Percentiles rank a stretch among this genome's conserved stretches.
phyloP scores from a whole-genome alignment of 768 basidiomycete genomes.

The Neoboletus magnificus region DNA sequence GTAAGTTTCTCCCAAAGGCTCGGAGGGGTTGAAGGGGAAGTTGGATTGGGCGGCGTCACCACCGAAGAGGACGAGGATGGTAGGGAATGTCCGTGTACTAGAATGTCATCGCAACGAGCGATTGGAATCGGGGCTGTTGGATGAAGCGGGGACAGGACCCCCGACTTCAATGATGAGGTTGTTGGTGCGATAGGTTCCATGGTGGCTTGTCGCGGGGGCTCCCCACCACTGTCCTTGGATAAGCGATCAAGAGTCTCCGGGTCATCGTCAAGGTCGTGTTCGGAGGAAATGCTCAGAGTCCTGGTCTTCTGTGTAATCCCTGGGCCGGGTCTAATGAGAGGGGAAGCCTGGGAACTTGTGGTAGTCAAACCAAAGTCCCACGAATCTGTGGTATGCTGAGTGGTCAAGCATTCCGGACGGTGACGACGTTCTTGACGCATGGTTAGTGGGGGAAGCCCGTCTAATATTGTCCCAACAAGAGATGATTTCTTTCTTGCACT shows the following conservation, averaged over 20 bases:
- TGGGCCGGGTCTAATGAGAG: constrained; percentile 4
- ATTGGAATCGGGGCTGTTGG: constrained; percentile 8
- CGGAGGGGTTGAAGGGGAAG: constrained; percentile 6
- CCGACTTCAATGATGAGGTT: background rate
- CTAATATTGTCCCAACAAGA: constrained; percentile 73
- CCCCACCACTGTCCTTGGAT: constrained; percentile 2
- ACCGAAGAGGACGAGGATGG: background rate
- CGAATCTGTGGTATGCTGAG: constrained; percentile 60
- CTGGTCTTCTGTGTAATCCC: constrained; percentile 2
- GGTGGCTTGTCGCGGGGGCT: background rate
- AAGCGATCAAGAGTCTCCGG: background rate
- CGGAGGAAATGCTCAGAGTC: constrained; percentile 3
- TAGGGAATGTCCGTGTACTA: background rate
- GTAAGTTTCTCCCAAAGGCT: constrained; percentile 26
- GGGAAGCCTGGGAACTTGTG: constrained; percentile 33
- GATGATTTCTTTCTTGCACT: constrained; percentile 73
- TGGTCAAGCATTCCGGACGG: constrained; percentile 35
- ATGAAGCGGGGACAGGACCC: background rate
- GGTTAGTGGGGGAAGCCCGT: constrained; percentile 68
- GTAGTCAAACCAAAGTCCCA: constrained; percentile 70
- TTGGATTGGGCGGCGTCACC: background rate
- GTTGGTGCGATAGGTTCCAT: background rate
- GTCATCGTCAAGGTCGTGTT: constrained; percentile 3
- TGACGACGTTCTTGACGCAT: constrained; percentile 68
- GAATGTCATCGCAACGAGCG: background rate